Base-by-base conservation (phyloP, 257 asterid species). In the Solanum boliviense region DNA sequence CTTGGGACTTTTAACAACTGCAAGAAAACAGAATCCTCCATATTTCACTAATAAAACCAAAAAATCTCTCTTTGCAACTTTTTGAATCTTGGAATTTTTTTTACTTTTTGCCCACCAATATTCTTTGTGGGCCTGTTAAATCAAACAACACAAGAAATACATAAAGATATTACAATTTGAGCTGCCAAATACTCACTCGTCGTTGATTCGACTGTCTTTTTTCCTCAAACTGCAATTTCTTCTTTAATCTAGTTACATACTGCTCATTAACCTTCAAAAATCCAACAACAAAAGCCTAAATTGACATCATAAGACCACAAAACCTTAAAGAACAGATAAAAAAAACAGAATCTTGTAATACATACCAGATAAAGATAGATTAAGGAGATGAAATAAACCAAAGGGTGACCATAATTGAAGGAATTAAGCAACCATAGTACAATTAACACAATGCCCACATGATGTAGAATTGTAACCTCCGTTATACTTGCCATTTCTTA, bases 381-480 rank as follows among this genome's bases (percentile, higher is more conserved):
- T 56, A 97, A 86, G 62, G 98, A 92, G 86, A 94, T 35, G 89
- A 97, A 91, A 87, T 95, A 97, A 27, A 93, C 97, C 91, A 95
- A 85, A 7, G 96, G 92, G 87, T 90, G 93, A 90, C 94, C 86
- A 46, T 86, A 95, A 87, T 93, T 86, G 91, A 88, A 94, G 3
- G 93, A 92, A 94, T 92, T 91, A 79, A 97, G 94, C 85, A 90
- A n/a, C 98, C 98, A 97, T 8, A 97, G 86, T 81, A 92, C 15
- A 56, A 92, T 62, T 88, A 97, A 88, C 88, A 95, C 97, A 90
- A 97, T 87, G 93, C 91, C 91, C 84, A 97, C 95, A 91, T 97
- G 99, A 89, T 97, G 99, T 87, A 97, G 86, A 35, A 97, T 90
- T 83, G 98, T 92, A 32, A 93, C 93, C 83, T 96, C 99, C 56